A percentile compares a stretch with the other conserved stretches of the same genome.
Conservation (phyloP, 1,284 basidiomycete species). For the Tetrapyrgos nigripes region DNA sequence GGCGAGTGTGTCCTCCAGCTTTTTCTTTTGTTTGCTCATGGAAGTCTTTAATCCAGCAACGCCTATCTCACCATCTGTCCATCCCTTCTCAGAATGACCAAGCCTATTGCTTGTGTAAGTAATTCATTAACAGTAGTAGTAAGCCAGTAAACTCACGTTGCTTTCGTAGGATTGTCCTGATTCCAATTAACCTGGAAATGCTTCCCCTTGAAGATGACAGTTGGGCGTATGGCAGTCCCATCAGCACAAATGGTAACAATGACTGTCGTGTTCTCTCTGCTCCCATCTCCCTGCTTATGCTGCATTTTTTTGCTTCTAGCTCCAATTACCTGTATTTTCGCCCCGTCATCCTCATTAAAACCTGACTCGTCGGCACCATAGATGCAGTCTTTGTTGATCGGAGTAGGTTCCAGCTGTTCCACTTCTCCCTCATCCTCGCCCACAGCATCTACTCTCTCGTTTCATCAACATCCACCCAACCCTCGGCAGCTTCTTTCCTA, state of each 20-base stretch:
- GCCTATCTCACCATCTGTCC: constrained; percentile 34
- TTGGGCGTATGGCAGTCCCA: constrained; percentile 32
- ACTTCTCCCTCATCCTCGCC: too few species aligned
- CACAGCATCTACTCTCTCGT: too few species aligned
- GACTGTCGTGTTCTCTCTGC: constrained; percentile 36
- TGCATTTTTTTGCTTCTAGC: constrained; percentile 29
- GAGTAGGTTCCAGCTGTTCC: too few species aligned
- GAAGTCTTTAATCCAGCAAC: constrained; percentile 36
- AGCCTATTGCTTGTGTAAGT: constrained; percentile 22
- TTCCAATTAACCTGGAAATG: constrained; percentile 31
- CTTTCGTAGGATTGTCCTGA: constrained; percentile 31
- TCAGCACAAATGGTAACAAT: constrained; percentile 42
- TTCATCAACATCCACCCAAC: too few species aligned
- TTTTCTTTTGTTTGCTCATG: constrained; percentile 32
- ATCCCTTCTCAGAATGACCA: constrained; percentile 32
- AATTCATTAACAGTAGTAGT: background rate
- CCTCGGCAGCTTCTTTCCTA: too few species aligned
- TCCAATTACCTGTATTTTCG: constrained; percentile 18
- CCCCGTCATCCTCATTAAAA: too few species aligned
- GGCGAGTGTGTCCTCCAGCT: constrained; percentile 21
- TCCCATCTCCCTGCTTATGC: constrained; percentile 27
- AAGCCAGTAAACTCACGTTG: constrained; percentile 23
- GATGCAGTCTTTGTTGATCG: too few species aligned
- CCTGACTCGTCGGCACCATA: too few species aligned
- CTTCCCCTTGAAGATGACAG: constrained; percentile 44